These are phyloP conservation scores for Ceratocystis ficicola DNA, from an alignment of 2,329 filamentous ascomycete genomes.

Conservation along the genomic window DNA sequence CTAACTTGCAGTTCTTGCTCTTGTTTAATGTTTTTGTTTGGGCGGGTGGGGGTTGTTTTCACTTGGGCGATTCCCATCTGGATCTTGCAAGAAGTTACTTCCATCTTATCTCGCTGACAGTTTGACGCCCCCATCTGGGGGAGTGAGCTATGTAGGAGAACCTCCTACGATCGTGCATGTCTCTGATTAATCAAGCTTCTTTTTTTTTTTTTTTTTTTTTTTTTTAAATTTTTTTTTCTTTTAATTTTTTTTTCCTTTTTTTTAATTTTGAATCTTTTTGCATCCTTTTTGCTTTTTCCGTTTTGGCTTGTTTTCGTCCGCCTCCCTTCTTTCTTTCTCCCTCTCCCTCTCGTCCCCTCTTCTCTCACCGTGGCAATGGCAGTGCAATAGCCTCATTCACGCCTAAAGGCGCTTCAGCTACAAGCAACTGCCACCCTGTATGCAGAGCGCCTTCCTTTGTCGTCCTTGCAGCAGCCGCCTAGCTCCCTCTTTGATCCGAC, in stretches of 20 bases:
- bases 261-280: not conserved
- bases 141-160: too few relatives aligned
- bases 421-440: conserved; percentile 7
- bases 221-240: not conserved
- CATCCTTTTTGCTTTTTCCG: not conserved
- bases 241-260: not conserved
- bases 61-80: not conserved
- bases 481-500: conserved; percentile 2
- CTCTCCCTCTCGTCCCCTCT: not conserved
- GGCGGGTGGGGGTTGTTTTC: not conserved
- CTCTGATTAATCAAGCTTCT: not conserved
- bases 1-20: too few relatives aligned
- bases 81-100: not conserved
- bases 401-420: conserved; percentile 9
- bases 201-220: not conserved
- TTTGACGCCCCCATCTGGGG: not conserved
- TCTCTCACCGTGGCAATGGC: conserved; percentile 6
- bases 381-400: conserved; percentile 9
- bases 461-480: conserved; percentile 5
- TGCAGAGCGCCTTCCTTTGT: not conserved
- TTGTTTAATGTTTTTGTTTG: too few relatives aligned
- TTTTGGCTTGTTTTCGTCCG: not conserved
- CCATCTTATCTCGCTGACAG: conserved; percentile 8
- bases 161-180: too few relatives aligned
- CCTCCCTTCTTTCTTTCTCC: not conserved